phyloP scores from a whole-genome alignment of 108 stramenopile species.

The Aurantiochytrium sp. region DNA sequence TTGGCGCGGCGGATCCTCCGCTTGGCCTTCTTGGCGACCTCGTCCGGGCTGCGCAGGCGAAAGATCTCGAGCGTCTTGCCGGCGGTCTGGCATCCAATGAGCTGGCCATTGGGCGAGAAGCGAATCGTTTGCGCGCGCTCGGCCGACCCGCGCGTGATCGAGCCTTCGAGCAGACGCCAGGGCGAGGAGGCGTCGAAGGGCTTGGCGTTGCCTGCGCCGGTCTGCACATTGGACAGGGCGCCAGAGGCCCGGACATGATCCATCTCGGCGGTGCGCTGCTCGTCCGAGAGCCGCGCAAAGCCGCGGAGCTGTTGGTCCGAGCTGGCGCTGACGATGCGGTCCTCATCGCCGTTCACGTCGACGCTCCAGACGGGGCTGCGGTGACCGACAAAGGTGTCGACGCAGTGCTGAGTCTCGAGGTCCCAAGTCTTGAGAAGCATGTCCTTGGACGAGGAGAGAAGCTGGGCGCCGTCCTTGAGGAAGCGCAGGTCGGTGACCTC shows the following conservation, averaged over 20 bases:
- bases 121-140: slow-evolving; percentile 38
- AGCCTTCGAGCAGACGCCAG: not conserved
- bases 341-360: slow-evolving; percentile 42
- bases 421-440: slow-evolving; percentile 97
- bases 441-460: slow-evolving; percentile 79
- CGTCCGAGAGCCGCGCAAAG: slow-evolving; percentile 59
- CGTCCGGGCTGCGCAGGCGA: slow-evolving; percentile 59
- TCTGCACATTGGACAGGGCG: not conserved
- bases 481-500: slow-evolving; percentile 82
- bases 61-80: slow-evolving; percentile 71
- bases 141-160: not conserved
- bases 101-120: slow-evolving; percentile 30
- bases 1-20: slow-evolving; percentile 66
- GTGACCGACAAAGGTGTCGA: slow-evolving; percentile 90
- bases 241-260: not conserved
- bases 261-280: not conserved
- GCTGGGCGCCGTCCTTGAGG: slow-evolving; percentile 34
- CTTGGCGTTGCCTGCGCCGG: not conserved
- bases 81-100: slow-evolving; percentile 43
- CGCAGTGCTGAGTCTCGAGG: slow-evolving; percentile 84
- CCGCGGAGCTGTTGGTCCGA: slow-evolving; percentile 80
- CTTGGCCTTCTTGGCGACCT: slow-evolving; percentile 73
- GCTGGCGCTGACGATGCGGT: slow-evolving; percentile 78
- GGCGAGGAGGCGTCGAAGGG: not conserved
- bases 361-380: slow-evolving; percentile 70